phyloP scores from a whole-genome alignment of 768 basidiomycete genomes.

The Antrodiella citrinella region DNA sequence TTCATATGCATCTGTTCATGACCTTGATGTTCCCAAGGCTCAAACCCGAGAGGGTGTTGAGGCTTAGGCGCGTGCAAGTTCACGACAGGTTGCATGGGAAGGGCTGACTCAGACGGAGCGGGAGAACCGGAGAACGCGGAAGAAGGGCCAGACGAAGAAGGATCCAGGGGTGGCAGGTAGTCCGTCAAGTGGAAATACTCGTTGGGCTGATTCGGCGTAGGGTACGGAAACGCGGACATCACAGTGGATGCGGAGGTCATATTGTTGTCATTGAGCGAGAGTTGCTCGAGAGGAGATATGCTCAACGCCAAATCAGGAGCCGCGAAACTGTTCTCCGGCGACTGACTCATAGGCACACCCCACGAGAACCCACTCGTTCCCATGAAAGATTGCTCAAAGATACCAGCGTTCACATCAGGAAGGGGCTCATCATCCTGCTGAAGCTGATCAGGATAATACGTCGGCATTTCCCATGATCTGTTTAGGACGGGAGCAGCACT shows the following conservation, averaged over 20 bases:
- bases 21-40: not conserved
- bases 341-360: conserved; percentile 12
- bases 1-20: not conserved
- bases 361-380: conserved; percentile 15
- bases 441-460: conserved; percentile 16
- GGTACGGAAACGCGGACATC: conserved; percentile 9
- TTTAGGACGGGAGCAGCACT: conserved; percentile 34
- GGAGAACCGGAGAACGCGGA: conserved; percentile 39
- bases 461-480: conserved; percentile 28
- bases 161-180: conserved; percentile 11
- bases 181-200: conserved; percentile 11
- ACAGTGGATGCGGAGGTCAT: conserved; percentile 9
- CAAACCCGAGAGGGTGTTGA: conserved; percentile 6
- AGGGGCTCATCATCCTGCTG: conserved; percentile 39
- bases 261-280: conserved; percentile 14
- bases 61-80: conserved; percentile 15
- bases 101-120: conserved; percentile 19
- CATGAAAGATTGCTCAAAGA: conserved; percentile 39
- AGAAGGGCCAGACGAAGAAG: conserved; percentile 29
- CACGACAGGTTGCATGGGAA: not conserved
- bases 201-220: conserved; percentile 4
- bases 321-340: conserved; percentile 8
- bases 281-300: conserved; percentile 22
- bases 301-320: conserved; percentile 12
- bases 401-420: conserved; percentile 38